Percentiles rank a stretch among this genome's conserved stretches.
These are phyloP conservation scores for Coniella lustricola DNA, from an alignment of 2,329 filamentous ascomycete species.

Conservation along the genomic window DNA sequence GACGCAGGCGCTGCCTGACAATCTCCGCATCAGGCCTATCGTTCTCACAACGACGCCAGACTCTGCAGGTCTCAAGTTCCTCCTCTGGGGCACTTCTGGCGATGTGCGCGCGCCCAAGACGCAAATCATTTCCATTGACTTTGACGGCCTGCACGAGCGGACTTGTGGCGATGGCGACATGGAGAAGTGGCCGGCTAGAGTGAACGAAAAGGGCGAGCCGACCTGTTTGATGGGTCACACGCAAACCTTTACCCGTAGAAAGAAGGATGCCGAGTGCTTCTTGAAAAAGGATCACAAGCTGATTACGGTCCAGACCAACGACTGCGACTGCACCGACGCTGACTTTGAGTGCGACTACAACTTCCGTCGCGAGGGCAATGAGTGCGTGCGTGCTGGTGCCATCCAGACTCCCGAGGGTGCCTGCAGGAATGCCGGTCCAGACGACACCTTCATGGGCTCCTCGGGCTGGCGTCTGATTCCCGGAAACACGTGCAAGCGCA, in stretches of 20 bases:
- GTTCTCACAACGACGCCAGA: conserved; percentile 84
- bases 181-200: conserved; percentile 80
- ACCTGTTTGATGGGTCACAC: conserved; percentile 95
- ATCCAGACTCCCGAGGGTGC: conserved; percentile 62
- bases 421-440: conserved; percentile 58
- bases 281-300: conserved; percentile 80
- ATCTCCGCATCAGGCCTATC: conserved; percentile 60
- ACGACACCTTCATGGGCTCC: conserved; percentile 72
- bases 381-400: conserved; percentile 60
- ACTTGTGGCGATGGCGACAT: conserved; percentile 74
- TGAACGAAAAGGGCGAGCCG: conserved; percentile 68
- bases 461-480: conserved; percentile 93
- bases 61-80: conserved; percentile 85
- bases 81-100: conserved; percentile 60
- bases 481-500: conserved; percentile 64
- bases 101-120: conserved; percentile 42
- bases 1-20: conserved; percentile 58
- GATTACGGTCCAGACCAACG: conserved; percentile 58
- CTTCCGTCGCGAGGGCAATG: conserved; percentile 62
- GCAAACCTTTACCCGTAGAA: conserved; percentile 78
- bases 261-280: conserved; percentile 83
- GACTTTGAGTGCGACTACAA: conserved; percentile 98
- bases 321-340: conserved; percentile 71
- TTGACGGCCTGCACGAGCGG: conserved; percentile 69
- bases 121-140: conserved; percentile 72